Percentiles rank a stretch among this genome's conserved stretches.
phyloP scores from a whole-genome alignment of 768 basidiomycete genomes.

The Lactifluus subvellereus region DNA sequence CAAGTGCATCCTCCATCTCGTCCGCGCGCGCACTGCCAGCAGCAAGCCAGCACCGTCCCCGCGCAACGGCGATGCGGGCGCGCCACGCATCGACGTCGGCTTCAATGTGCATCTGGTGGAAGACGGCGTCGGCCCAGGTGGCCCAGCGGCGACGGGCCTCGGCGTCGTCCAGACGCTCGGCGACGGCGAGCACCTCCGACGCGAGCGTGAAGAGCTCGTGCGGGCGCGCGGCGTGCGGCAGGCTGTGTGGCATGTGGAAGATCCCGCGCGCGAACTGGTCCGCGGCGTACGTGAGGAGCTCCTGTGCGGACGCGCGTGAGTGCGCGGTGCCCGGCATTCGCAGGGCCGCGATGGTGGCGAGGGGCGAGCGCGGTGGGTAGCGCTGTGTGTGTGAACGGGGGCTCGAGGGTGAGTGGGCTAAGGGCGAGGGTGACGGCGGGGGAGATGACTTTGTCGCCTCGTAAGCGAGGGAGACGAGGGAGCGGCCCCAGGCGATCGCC shows the following conservation, averaged over 20 bases:
- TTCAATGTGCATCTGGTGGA: conserved; percentile 61
- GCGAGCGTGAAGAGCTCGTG: conserved; percentile 60
- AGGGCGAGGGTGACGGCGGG: conserved; percentile 27
- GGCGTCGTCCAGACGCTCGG: conserved; percentile 46
- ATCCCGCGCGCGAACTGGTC: conserved; percentile 67
- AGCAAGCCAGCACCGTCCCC: conserved; percentile 52
- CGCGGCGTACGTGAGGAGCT: conserved; percentile 54
- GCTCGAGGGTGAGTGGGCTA: background rate
- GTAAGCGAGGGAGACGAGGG: conserved; percentile 54
- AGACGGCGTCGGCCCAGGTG: conserved; percentile 53
- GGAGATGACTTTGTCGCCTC: conserved; percentile 29
- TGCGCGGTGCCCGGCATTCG: conserved; percentile 49
- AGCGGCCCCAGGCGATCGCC: conserved; percentile 62
- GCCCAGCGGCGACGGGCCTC: conserved; percentile 52
- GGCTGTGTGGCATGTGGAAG: conserved; percentile 61
- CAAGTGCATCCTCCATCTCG: conserved; percentile 49
- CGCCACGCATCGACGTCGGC: conserved; percentile 49
- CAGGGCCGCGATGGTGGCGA: conserved; percentile 42
- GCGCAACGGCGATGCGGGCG: conserved; percentile 38
- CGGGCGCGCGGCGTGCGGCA: conserved; percentile 37
- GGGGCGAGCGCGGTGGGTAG: conserved; percentile 37
- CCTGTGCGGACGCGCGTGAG: conserved; percentile 38
- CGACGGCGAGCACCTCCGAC: conserved; percentile 51
- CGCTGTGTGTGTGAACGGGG: conserved; percentile 12
- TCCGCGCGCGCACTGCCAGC: conserved; percentile 52